A percentile compares a stretch with the other conserved stretches of the same genome.
phyloP scores from a whole-genome alignment of 208 protist species.

The Acanthamoeba sp. region DNA sequence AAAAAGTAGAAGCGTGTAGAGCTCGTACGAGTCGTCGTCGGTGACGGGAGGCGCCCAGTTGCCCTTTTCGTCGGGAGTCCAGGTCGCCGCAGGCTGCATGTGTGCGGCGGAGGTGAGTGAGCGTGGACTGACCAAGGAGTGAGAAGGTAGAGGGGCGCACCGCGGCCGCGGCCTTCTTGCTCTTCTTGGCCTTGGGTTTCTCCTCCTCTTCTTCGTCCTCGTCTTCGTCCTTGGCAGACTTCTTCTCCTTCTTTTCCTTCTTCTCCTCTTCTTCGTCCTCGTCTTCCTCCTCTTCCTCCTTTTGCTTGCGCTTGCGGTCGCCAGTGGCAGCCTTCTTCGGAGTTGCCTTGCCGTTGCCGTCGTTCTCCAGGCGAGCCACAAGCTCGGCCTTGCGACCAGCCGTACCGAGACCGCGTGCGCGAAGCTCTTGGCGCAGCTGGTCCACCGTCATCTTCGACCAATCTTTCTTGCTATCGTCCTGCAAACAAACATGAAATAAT shows the following conservation, averaged over 20 bases:
- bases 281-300: not conserved
- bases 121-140: not conserved
- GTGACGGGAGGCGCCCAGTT: slow-evolving; percentile 19
- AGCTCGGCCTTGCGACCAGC: slow-evolving; percentile 33
- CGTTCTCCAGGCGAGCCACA: not conserved
- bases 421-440: not conserved
- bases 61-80: not conserved
- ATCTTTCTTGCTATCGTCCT: not conserved
- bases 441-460: slow-evolving; percentile 48
- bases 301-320: not conserved
- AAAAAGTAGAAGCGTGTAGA: not conserved
- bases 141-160: not conserved
- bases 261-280: not conserved
- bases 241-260: slow-evolving; percentile 2
- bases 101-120: not conserved
- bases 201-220: not conserved
- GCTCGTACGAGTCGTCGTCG: slow-evolving; percentile 44
- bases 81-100: not conserved
- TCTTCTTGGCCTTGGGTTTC: slow-evolving; percentile 29
- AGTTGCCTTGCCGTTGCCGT: not conserved
- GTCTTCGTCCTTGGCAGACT: not conserved
- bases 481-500: no score
- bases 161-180: not conserved
- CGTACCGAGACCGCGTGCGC: not conserved
- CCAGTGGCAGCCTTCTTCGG: not conserved